Conservation (phyloP, 2,329 filamentous ascomycete genomes). For the Ophiosphaerella narmari region DNA sequence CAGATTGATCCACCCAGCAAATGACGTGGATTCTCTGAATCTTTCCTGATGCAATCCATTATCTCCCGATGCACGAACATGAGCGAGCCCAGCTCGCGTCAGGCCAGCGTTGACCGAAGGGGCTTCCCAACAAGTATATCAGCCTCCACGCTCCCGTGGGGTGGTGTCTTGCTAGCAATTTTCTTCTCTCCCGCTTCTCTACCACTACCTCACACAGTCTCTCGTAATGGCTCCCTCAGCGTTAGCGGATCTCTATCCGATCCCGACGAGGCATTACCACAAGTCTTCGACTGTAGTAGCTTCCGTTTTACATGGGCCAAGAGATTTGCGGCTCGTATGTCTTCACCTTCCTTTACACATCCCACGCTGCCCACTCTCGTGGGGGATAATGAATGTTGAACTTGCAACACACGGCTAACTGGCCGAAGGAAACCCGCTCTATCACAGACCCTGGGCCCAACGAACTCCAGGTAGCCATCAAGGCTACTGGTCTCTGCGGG, state of each 20-base stretch:
- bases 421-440: constrained; percentile 58
- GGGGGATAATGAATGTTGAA: constrained; percentile 31
- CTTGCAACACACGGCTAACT: constrained; percentile 25
- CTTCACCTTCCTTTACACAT: constrained; percentile 38
- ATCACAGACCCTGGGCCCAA: constrained; percentile 59
- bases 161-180: constrained; percentile 36
- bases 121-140: constrained; percentile 42
- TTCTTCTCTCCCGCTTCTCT: constrained; percentile 27
- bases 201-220: constrained; percentile 25
- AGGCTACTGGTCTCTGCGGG: constrained; percentile 70
- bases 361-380: constrained; percentile 39
- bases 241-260: constrained; percentile 46
- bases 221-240: constrained; percentile 49
- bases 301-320: constrained; percentile 50
- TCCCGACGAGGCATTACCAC: constrained; percentile 44
- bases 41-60: constrained; percentile 39
- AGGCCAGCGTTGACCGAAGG: constrained; percentile 33
- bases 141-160: constrained; percentile 46
- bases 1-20: constrained; percentile 45
- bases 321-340: constrained; percentile 49
- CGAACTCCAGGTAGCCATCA: constrained; percentile 69
- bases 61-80: constrained; percentile 46
- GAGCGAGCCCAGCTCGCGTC: constrained; percentile 34
- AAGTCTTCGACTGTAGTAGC: constrained; percentile 46
- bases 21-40: constrained; percentile 42